Evolutionary conservation across 73 alveolate genomes (phyloP), one percentile per base, ranked within the genome.

Genomic region (Paramecium octaurelia): DNA sequence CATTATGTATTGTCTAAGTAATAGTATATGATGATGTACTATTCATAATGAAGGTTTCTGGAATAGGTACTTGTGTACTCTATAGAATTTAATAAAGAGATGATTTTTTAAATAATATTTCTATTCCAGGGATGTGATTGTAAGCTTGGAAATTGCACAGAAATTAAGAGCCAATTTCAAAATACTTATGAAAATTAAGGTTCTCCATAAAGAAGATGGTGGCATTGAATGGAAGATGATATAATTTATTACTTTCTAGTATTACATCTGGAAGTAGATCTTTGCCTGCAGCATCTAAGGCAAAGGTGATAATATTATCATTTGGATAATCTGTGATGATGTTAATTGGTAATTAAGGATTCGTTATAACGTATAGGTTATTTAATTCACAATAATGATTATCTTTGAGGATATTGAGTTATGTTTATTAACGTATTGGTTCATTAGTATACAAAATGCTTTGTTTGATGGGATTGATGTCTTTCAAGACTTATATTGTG

Each of bases 71-170:
- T 11, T 80, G 20, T 44, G 43, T 21, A 11, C 9, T 35, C 14
- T 80, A 10, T 24, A 80, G 20, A 11, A 43, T 44, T 20, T 23
- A 11, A 42, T 24, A 40, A 44, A n/a, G 60, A 29, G 38, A 75
- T 29, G 88, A 34, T 35, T 42, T 27, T 44, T 43, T n/a, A 11
- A 80, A 80, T 44, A 80, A 24, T 6, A 80, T n/a, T 44, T 80
- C 91, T 5, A 46, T 42, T 46, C 91, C 91, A 16, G 91, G 75
- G 21, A 80, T 43, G 14, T 42, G 43, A 80, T 80, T 80, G 21
- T 42, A 18, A 11, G 46, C 57, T 46, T 80, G n/a, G 8, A 43
- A 80, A 18, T 42, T 23, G 27, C 76, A 80, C 10, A 80, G n/a
- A 21, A 43, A 34, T 48, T 80, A 40, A 1, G 43, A 21, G 11